Evolutionary conservation across 371 early-diverging fungal species (phyloP), one percentile per base, ranked within the genome.

Genomic region (Quaeritorhiza haematococci): DNA sequence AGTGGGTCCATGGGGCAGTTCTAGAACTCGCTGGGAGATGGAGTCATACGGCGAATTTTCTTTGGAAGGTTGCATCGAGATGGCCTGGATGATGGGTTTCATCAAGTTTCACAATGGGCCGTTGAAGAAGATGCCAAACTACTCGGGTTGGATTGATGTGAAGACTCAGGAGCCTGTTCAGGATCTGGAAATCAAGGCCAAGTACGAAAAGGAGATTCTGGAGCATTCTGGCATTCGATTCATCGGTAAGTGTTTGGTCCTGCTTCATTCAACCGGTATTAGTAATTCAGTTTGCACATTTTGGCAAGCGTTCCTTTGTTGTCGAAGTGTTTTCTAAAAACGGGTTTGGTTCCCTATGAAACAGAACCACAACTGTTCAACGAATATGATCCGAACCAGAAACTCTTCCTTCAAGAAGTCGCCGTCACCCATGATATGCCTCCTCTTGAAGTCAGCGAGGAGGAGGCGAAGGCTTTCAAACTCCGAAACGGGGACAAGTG

Each of bases 11-110:
- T 93, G 84, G 79, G 96, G 96, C 67, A 89, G 89, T 61, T 83
- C 90, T 34, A 84, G 94, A 65, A 94, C 94, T 52, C 90, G 97
- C 53, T 96, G 97, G 97, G 95, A 96, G 74, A 95, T 96, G 93
- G 94, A 69, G 50, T 58, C 67, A 53, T 64, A 75, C 49, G 96
- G 96, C 60, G 87, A 93, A 69, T 90, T 95, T 76, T 94, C 94
- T 43, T 80, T 95, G 33, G 94, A 94, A 53, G 96, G 94, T 17
- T 93, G 93, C 67, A 91, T 96, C 63, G 96, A 96, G 75, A 85
- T 96, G 85, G 94, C 96, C 32, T 93, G 96, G 94, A 89, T 93
- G 65, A 94, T 93, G 95, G 94, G 94, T 57, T 84, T 79, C 67
- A 92, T 96, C 72, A 90, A 87, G 73, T 92, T 92, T 72, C 86